Evolutionary conservation across 345 rosid species (phyloP), one percentile per base, ranked within the genome.

Genomic region (Sisymbrium irio): DNA sequence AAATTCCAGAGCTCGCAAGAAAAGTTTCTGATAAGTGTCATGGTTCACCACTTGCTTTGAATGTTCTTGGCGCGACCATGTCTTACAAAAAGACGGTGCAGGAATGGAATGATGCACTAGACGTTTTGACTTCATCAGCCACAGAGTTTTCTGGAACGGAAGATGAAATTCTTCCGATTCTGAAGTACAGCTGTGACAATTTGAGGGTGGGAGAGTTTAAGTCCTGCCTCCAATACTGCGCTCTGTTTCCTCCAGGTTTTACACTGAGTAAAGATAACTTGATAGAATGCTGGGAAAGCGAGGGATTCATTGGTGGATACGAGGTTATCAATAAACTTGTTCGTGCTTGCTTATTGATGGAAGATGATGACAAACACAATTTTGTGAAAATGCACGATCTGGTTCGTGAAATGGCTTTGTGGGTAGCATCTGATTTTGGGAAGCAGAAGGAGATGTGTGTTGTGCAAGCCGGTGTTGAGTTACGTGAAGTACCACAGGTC

Each of bases 11-110:
- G 28, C 37, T 81, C 1, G 83, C 81, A 2, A 10, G 27, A 47
- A 66, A 57, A 45, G 70, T 76, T 53, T 65, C 71, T 15, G 19
- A 17, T 25, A 78, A 42, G 72, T 84, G 87, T 10, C 47, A 67
- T 14, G 79, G 81, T 6, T 39, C 78, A 75, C 85, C 87, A 0
- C 73, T 47, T 82, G 80, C 7, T 68, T 51, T 83, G 32, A 42
- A 69, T 13, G 76, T 79, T 1, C 42, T 78, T 47, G 83, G 80
- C 7, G 68, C 57, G 37, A 68, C 82, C 4, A 79, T 77, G 87
- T 77, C 79, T 54, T 53, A 27, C 10, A 68, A 75, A 67, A 67
- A 12, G 19, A 63, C 39, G 28, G 59, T 32, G 28, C 18, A 54
- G 55, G 57, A 74, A 64, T 84, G 85, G 87, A 41, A 54, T 42